phyloP scores from a whole-genome alignment of 305 asterid genomes.

The Fraxinus xanthoxyloides region DNA sequence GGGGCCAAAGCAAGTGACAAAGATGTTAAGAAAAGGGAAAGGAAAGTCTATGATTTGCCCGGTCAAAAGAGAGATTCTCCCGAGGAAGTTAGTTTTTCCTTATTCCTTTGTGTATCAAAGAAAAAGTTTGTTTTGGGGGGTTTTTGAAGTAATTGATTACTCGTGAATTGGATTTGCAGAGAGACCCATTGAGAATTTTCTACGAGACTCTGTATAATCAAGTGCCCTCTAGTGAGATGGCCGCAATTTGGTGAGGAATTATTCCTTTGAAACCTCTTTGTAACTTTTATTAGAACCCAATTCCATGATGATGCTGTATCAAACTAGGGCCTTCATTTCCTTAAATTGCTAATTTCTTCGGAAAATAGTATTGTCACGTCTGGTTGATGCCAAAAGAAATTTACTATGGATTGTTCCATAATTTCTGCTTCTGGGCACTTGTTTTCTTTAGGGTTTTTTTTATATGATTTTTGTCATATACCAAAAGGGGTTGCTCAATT shows the following conservation, averaged over 20 bases:
- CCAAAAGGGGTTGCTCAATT: no score
- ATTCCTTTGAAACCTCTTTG: not conserved
- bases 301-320: not conserved
- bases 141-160: not conserved
- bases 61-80: constrained; percentile 93
- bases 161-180: constrained; percentile 41
- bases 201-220: constrained; percentile 68
- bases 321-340: not conserved
- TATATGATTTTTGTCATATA: not conserved
- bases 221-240: constrained; percentile 83
- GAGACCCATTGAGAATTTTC: constrained; percentile 79
- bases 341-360: not conserved
- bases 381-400: not conserved
- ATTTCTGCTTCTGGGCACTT: not conserved
- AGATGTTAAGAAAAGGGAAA: constrained; percentile 53
- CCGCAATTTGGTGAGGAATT: constrained; percentile 63
- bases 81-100: constrained; percentile 52
- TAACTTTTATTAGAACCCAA: not conserved
- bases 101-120: not conserved
- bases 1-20: constrained; percentile 35
- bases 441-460: not conserved
- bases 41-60: constrained; percentile 66
- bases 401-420: not conserved
- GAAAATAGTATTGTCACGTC: not conserved
- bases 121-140: constrained; percentile 11